Base-by-base conservation (phyloP, 139 green algal genomes). In the Picochlorum costavermella region DNA sequence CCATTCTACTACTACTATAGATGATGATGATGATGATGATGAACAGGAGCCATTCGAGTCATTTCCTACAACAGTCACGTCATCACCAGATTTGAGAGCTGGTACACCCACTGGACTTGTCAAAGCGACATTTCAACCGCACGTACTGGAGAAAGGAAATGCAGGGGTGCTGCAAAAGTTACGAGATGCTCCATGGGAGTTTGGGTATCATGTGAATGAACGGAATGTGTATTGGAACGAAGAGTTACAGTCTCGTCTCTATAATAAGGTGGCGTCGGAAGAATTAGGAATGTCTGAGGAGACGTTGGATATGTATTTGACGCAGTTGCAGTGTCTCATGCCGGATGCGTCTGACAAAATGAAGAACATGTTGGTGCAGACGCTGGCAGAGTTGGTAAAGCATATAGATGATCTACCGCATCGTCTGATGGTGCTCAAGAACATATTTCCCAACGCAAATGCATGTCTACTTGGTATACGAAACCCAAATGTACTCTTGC, bases 221-320 rank as follows among this genome's bases (percentile, higher is more conserved):
- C 61, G 71, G 13, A 83, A 87, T 53, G 26, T 87, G 4, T 56
- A 82, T 44, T 93, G 81, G 81, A 85, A 77, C 25, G 80, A 92
- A 17, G 77, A 82, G 46, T 63, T 90, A 1, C 88, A 88, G 13
- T 9, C 74, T 1, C 73, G 79, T 23, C 60, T 93, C 88, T 12
- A 83, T 80, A 75, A 80, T 86, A 50, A 50, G 11, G 67, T 85
- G 5, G 81, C 78, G 4, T 64, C 68, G 1, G 56, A 83, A 17
- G 60, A 86, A 50, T 61, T 89, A 60, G 64, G 63, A 13, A 60
- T 94, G 1, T 51, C 45, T 3, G 82, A 91, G 0, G 69, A 78
- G 0, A 79, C 82, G 28, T 65, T 92, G 57, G 78, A 86, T 23
- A 33, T 48, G 25, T 67, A 73, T 36, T 69, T 94, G 30, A 10